Evolutionary conservation across 2,329 filamentous ascomycete species (phyloP), one percentile per base, ranked within the genome.

Genomic region (Scopulariopsis brevicaulis): DNA sequence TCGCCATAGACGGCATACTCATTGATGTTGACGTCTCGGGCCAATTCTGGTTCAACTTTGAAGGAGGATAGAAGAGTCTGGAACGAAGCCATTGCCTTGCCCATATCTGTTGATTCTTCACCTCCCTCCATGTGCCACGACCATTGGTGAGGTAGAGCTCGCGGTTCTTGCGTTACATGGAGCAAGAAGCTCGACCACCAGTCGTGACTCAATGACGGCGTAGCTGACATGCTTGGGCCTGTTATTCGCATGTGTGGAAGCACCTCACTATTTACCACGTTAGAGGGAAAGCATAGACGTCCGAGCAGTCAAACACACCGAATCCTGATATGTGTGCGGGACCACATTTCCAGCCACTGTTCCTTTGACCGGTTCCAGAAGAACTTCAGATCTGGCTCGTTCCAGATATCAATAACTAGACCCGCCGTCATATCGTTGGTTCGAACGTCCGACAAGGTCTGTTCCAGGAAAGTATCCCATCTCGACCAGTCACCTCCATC

Each of bases 81-180:
- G 20, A 48, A 48, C 6, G 43, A 48, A 48, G 43, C 43, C n/a
- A 11, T n/a, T 8, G 43, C 20, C n/a, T 48, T 10, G 15, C 15
- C 5, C 43, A 48, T 48, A n/a, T 48, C 14, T 22, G 43, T 15
- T 4, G 18, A 48, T 22, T 34, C 57, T 2, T 35, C 10, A 7
- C 24, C 43, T 15, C 56, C 59, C 24, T 55, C 54, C 28, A 55
- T 64, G 59, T 78, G 76, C 67, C 70, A 77, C 20, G 70, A 64
- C 60, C 74, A 77, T 58, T 74, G 71, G 35, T 77, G 72, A 0
- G 76, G 76, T 32, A 74, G 63, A 18, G 65, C 69, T 5, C 68
- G 6, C 22, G 43, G 60, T 59, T 76, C 73, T 18, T 59, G 59
- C 4, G 65, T 64, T 22, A 77, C 64, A 50, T 67, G 65, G 1